Base-by-base conservation (phyloP, 768 basidiomycete genomes). In the Ephemerocybe angulata region DNA sequence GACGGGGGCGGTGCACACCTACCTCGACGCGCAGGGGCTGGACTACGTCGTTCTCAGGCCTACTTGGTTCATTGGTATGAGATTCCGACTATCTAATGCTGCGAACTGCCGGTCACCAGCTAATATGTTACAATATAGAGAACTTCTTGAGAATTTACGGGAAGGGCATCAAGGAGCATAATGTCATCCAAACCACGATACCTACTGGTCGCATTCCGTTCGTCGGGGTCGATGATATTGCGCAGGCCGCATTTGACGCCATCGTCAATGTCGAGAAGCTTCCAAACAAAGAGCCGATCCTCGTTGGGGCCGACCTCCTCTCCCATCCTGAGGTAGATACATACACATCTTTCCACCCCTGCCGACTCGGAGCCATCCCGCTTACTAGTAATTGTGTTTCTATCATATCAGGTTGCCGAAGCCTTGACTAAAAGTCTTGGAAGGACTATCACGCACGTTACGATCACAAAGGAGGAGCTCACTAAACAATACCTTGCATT, bases 41-140 rank as follows among this genome's bases (percentile, higher is more conserved):
- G 70, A 75, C 27, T 73, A 70, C 55, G 60, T 59, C 28, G 65
- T 69, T 12, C 43, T 76, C 12, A 60, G 73, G 2, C 73, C 73
- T 0, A 69, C 72, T 15, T 72, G 68, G 70, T 75, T 75, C 54
- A 67, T 65, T 24, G 71, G 74, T 73, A 42, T 8, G 65, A 53
- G 25, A 29, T 19, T 24, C 25, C 11, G 10, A 10, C 22, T 51
- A 21, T 15, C 24, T 1, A 2, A 12, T 22, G n/a, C 11, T 27
- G 24, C 30, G 12, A 38, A 41, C 5, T 21, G 13, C 41, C n/a
- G 13, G 21, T 3, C 7, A 5, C 11, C 8, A 38, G 19, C 30
- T 51, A n/a, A n/a, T 29, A 19, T 50, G 29, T 33, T 30, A 15
- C 17, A 22, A 40, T 37, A 25, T 46, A 74, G 72, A 74, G 24